A percentile compares a stretch with the other conserved stretches of the same genome.
These are phyloP conservation scores for Luffa acutangula DNA, from an alignment of 306 rosid genomes.

Conservation along the genomic window DNA sequence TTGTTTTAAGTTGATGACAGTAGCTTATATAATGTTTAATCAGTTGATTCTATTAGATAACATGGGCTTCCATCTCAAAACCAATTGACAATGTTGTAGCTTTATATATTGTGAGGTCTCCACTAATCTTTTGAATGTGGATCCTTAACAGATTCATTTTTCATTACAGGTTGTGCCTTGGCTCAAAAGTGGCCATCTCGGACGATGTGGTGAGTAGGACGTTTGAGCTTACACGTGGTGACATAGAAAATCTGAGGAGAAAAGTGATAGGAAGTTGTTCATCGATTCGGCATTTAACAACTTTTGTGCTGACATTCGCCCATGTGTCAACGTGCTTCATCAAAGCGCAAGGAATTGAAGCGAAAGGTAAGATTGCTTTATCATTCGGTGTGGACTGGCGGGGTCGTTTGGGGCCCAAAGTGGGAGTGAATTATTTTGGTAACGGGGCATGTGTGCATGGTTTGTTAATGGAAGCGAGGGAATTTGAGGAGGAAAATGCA, in stretches of 20 bases:
- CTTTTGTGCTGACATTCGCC: slow-evolving; percentile 14
- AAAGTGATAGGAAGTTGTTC: background rate
- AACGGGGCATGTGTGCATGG: slow-evolving; percentile 8
- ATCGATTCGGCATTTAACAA: slow-evolving; percentile 19
- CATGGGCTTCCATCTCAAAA: too few relatives aligned
- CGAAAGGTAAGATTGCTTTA: background rate
- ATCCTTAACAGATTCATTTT: too few relatives aligned
- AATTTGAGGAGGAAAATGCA: slow-evolving; percentile 8
- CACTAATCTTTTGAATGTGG: too few relatives aligned
- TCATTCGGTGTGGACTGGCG: slow-evolving; percentile 14
- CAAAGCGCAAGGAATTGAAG: slow-evolving; percentile 15
- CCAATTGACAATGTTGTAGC: too few relatives aligned
- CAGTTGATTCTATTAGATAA: too few relatives aligned
- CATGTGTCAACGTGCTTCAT: slow-evolving; percentile 14
- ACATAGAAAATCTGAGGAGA: slow-evolving; percentile 6
- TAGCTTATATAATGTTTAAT: too few relatives aligned
- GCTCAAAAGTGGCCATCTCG: background rate
- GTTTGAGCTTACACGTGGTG: background rate
- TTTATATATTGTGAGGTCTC: too few relatives aligned
- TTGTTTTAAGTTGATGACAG: too few relatives aligned
- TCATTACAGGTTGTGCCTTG: too few relatives aligned
- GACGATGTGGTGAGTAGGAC: slow-evolving; percentile 15
- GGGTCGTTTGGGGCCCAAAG: slow-evolving; percentile 10
- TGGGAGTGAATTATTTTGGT: slow-evolving; percentile 26
- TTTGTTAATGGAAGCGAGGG: background rate